phyloP scores from a whole-genome alignment of 2,329 filamentous ascomycete genomes.

The Rugonectria rugulosa region DNA sequence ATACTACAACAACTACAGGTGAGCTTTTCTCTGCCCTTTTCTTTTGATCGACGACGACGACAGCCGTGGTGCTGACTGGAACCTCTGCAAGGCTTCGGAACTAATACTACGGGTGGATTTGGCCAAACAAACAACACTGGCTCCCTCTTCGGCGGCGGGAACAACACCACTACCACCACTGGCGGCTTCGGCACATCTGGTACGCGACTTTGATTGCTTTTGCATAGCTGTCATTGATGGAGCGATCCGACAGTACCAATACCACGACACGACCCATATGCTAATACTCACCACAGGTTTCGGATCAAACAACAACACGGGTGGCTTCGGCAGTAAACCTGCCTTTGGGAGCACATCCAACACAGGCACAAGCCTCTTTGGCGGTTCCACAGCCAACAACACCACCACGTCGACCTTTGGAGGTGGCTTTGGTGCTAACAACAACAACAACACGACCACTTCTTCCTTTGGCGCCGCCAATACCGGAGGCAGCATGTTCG shows the following conservation, averaged over 20 bases:
- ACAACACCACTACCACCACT: slow-evolving; percentile 37
- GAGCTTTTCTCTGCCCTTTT: slow-evolving; percentile 46
- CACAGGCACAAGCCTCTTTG: slow-evolving; percentile 56
- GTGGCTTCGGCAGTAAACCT: slow-evolving; percentile 56
- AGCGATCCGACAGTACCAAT: slow-evolving; percentile 20
- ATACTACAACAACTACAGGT: slow-evolving; percentile 57
- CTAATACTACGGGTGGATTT: slow-evolving; percentile 50
- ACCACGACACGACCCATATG: slow-evolving; percentile 17
- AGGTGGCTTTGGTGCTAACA: slow-evolving; percentile 48
- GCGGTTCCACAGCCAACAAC: slow-evolving; percentile 49
- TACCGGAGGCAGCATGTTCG: slow-evolving; percentile 61
- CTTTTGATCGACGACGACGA: slow-evolving; percentile 12
- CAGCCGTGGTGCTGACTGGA: slow-evolving; percentile 36
- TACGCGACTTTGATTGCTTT: slow-evolving; percentile 35
- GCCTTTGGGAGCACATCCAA: slow-evolving; percentile 58
- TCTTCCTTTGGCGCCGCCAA: slow-evolving; percentile 52
- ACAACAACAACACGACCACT: slow-evolving; percentile 44
- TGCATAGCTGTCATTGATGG: slow-evolving; percentile 27
- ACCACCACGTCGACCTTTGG: slow-evolving; percentile 50
- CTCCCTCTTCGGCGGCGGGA: slow-evolving; percentile 54
- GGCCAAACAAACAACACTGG: slow-evolving; percentile 49
- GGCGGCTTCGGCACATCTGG: slow-evolving; percentile 48
- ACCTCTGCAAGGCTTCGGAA: slow-evolving; percentile 44
- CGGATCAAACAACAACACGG: slow-evolving; percentile 44
- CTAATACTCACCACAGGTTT: slow-evolving; percentile 43